Conservation (phyloP, 192 early-diverging fungal species). For the Rhizoclosmatium globosum region DNA sequence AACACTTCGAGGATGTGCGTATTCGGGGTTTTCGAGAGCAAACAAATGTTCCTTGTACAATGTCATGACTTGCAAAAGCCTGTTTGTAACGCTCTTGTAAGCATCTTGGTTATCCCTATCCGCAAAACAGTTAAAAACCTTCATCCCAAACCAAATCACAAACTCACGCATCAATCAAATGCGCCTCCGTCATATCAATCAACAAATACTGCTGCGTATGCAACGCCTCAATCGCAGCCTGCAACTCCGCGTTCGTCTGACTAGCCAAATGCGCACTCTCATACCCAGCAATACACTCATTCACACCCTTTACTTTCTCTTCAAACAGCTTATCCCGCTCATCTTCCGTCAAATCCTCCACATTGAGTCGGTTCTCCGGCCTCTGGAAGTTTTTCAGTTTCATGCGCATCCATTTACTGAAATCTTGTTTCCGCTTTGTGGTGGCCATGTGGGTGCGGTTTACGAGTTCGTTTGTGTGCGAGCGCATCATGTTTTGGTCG, state of each 20-base stretch:
- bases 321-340: constrained; percentile 56
- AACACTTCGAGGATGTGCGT: background rate
- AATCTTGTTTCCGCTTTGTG: constrained; percentile 59
- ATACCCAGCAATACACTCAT: constrained; percentile 47
- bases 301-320: constrained; percentile 48
- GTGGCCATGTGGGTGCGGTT: constrained; percentile 42
- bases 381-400: constrained; percentile 57
- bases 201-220: constrained; percentile 58
- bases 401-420: constrained; percentile 61
- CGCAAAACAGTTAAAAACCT: background rate
- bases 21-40: constrained; percentile 29
- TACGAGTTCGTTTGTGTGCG: constrained; percentile 58
- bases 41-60: constrained; percentile 57
- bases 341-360: constrained; percentile 54
- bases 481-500: constrained; percentile 61
- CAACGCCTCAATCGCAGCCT: constrained; percentile 49
- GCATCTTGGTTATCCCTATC: constrained; percentile 53
- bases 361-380: constrained; percentile 50
- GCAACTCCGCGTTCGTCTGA: constrained; percentile 43
- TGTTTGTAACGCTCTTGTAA: constrained; percentile 42
- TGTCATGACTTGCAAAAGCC: constrained; percentile 60
- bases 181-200: constrained; percentile 58
- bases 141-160: background rate
- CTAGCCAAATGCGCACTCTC: constrained; percentile 51
- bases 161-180: constrained; percentile 54